Evolutionary conservation across 2,329 filamentous ascomycete species (phyloP).

Genomic region (Epichloe bromicola): DNA sequence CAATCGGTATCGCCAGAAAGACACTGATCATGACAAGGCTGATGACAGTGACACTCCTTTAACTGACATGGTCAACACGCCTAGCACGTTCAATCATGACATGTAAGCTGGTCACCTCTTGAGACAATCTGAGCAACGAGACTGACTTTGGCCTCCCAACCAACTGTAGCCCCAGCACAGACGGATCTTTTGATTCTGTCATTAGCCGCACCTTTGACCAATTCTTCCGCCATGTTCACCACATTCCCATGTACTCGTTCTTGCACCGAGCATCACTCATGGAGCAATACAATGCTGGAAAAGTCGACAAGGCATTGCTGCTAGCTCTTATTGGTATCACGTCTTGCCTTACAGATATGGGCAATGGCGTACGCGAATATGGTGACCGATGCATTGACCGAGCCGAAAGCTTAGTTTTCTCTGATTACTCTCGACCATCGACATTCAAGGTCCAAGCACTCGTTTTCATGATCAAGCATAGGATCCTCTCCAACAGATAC

Average conservation of each 20-base stretch:
- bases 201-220: slow-evolving; percentile 40
- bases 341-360: slow-evolving; percentile 41
- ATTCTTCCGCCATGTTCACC: slow-evolving; percentile 46
- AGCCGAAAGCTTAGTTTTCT: slow-evolving; percentile 38
- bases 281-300: slow-evolving; percentile 44
- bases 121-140: background rate
- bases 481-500: slow-evolving; percentile 29
- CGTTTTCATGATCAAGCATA: slow-evolving; percentile 31
- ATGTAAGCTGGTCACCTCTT: slow-evolving; percentile 15
- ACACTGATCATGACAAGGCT: slow-evolving; percentile 13
- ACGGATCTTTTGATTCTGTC: slow-evolving; percentile 34
- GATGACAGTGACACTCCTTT: slow-evolving; percentile 22
- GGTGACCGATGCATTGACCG: slow-evolving; percentile 41
- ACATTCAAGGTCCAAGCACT: slow-evolving; percentile 41
- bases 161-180: slow-evolving; percentile 17
- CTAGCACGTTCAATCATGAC: slow-evolving; percentile 21
- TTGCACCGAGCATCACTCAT: slow-evolving; percentile 46
- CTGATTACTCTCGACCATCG: slow-evolving; percentile 40
- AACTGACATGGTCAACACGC: slow-evolving; percentile 21
- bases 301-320: slow-evolving; percentile 40
- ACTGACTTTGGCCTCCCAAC: background rate
- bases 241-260: slow-evolving; percentile 46
- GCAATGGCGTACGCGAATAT: slow-evolving; percentile 36
- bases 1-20: slow-evolving; percentile 7
- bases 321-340: slow-evolving; percentile 44